A percentile compares a stretch with the other conserved stretches of the same genome.
These are phyloP conservation scores for Monosporascus sp. DNA, from an alignment of 2,329 filamentous ascomycete species.

Conservation along the genomic window DNA sequence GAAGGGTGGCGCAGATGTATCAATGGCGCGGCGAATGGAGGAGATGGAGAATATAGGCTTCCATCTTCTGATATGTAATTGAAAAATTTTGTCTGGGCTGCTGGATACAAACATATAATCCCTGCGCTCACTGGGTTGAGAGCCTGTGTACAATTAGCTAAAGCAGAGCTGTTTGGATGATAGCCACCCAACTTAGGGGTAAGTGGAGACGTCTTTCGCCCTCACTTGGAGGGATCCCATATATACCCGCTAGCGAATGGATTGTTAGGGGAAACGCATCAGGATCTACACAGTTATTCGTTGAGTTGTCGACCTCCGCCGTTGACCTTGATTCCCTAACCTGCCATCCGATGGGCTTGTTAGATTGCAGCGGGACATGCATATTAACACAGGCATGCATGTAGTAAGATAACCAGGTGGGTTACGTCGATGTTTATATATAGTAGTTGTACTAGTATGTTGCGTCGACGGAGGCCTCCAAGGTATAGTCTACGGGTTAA, in stretches of 20 bases:
- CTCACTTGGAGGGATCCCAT: not conserved
- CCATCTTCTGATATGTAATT: not conserved
- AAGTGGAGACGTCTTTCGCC: not conserved
- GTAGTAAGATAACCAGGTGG: too few relatives aligned
- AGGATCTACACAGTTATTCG: too few relatives aligned
- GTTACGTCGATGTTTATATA: too few relatives aligned
- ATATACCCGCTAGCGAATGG: not conserved
- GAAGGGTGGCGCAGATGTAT: not conserved
- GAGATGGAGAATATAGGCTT: not conserved
- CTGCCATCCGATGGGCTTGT: too few relatives aligned
- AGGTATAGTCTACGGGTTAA: too few relatives aligned
- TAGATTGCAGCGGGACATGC: too few relatives aligned
- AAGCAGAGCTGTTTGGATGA: not conserved
- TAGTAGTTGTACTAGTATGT: too few relatives aligned
- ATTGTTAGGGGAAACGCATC: too few relatives aligned
- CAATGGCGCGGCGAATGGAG: not conserved
- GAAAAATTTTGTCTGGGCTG: not conserved
- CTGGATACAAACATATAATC: not conserved
- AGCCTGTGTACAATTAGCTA: conserved; percentile 2
- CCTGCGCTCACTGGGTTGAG: not conserved
- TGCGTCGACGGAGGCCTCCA: too few relatives aligned
- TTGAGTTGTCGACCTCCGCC: too few relatives aligned
- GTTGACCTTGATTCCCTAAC: too few relatives aligned
- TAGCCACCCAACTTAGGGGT: not conserved
- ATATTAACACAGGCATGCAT: too few relatives aligned